A percentile compares a stretch with the other conserved stretches of the same genome.
Conservation (phyloP, 768 basidiomycete genomes). For the Roridomyces roridus region DNA sequence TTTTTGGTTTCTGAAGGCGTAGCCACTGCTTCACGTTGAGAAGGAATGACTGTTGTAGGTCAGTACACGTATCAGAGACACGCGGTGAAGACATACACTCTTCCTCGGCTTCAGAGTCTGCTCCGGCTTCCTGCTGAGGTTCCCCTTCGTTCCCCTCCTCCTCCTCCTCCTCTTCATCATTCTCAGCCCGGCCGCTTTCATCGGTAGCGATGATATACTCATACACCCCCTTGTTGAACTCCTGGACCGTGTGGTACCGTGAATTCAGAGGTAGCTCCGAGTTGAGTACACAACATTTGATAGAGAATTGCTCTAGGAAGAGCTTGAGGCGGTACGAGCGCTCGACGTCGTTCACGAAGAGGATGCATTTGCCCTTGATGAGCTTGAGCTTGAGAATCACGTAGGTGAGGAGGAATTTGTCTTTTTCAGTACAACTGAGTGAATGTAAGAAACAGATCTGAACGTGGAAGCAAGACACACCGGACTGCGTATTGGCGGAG, state of each 20-base stretch:
- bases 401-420: constrained; percentile 96
- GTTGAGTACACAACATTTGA: constrained; percentile 95
- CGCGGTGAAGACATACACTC: constrained; percentile 33
- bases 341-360: constrained; percentile 97
- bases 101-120: constrained; percentile 34
- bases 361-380: constrained; percentile 93
- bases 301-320: constrained; percentile 97
- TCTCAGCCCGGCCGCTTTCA: constrained; percentile 66
- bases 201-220: constrained; percentile 99
- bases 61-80: background rate
- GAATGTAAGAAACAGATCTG: constrained; percentile 6
- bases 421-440: constrained; percentile 84
- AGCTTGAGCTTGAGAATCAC: constrained; percentile 97
- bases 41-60: constrained; percentile 52
- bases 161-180: constrained; percentile 37
- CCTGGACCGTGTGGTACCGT: constrained; percentile 95
- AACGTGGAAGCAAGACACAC: constrained; percentile 42
- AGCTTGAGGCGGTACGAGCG: constrained; percentile 94
- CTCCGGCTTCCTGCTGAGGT: constrained; percentile 43
- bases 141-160: constrained; percentile 58
- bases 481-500: constrained; percentile 87
- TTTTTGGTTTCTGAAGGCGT: constrained; percentile 43
- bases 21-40: constrained; percentile 51
- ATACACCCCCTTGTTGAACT: constrained; percentile 98
- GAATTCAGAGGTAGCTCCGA: constrained; percentile 96